Evolutionary conservation across 306 rosid genomes (phyloP), one percentile per base, ranked within the genome.

Genomic region (Senna siamea): DNA sequence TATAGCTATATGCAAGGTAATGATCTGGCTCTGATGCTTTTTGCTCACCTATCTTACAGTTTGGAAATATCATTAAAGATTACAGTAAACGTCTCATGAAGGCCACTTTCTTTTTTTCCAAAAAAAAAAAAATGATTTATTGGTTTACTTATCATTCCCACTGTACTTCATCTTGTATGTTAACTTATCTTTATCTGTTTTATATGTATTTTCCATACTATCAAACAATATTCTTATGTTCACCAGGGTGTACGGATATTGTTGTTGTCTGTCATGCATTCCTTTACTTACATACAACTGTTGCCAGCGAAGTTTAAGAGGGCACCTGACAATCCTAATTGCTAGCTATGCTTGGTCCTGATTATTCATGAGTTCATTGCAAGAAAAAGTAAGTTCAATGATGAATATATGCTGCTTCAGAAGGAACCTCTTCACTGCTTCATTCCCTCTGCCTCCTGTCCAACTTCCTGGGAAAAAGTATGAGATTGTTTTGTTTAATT

Each of bases 401-500:
- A 87, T 78, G 96, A 91, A 84, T 69, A 26, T 75, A 56, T 81
- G 32, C 79, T 81, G 82, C 83, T 81, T 89, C 73, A 85, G 79
- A 26, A 84, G 91, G 86, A 84, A 66, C 74, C 70, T 89, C 9
- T 76, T 48, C 78, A 43, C 89, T 50, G 83, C 89, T 70, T 70
- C 91, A 2, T 75, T 81, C 48, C 67, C 88, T 72, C 72, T 91
- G 83, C 61, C 61, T 9, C 92, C 81, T 7, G 75, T 91, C 4
- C 85, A 82, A 69, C 92, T 81, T 72, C 97, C 98, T 11, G 80
- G 87, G 66, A 87, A 62, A 63, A 86, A 71, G 97, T 93, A 87
- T 30, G 77, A 34, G 7, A 19, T 15, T 19, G 48, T 38, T 51
- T 78, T 23, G 67, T 43, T 60, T 66, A 41, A 26, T 26, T 26